phyloP scores from a whole-genome alignment of 139 green algal species.

The Coccomyxa sp. region DNA sequence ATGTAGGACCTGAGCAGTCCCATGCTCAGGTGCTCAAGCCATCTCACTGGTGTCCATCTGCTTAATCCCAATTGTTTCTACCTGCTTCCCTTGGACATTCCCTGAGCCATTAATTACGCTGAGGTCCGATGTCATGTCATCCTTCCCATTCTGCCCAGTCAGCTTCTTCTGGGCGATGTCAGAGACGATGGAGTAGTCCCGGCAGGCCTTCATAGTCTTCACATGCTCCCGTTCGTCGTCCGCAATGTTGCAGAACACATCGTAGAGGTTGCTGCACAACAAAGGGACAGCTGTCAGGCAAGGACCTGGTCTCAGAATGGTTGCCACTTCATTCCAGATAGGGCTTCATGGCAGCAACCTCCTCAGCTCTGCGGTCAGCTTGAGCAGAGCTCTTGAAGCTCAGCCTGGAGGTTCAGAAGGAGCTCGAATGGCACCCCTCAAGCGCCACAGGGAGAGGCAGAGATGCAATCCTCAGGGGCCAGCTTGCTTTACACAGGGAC shows the following conservation, averaged over 20 bases:
- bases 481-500: background rate
- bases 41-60: background rate
- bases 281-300: background rate
- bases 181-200: constrained; percentile 35
- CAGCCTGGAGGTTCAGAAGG: too few species aligned
- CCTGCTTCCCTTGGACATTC: too few species aligned
- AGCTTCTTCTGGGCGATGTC: constrained; percentile 6
- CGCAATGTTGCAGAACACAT: constrained; percentile 87
- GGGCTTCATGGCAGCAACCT: too few species aligned
- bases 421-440: background rate
- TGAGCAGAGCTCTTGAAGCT: too few species aligned
- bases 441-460: background rate
- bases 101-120: background rate
- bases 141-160: background rate
- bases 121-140: background rate
- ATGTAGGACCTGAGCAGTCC: too few species aligned
- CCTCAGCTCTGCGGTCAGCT: too few species aligned
- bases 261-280: constrained; percentile 62
- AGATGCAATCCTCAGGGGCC: background rate
- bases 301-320: too few species aligned
- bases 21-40: too few species aligned
- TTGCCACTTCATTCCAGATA: too few species aligned
- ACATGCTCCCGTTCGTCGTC: constrained; percentile 93
- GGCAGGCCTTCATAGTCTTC: constrained; percentile 88
- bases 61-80: background rate